These are phyloP conservation scores for Mucor piriformis DNA, from an alignment of 371 early-diverging fungal species.

Conservation along the genomic window DNA sequence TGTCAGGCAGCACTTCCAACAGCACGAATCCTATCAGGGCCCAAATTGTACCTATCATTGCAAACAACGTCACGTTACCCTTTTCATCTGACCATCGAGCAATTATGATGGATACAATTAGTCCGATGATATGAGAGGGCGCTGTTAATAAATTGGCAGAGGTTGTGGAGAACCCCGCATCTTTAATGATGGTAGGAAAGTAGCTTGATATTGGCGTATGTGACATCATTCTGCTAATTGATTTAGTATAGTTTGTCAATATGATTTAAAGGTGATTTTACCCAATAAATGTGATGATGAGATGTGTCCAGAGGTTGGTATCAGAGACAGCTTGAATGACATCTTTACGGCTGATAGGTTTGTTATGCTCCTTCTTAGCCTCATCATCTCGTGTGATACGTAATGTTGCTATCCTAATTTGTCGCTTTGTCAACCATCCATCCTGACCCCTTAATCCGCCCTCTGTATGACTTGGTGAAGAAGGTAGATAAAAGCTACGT, in stretches of 20 bases:
- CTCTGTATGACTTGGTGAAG: conserved; percentile 40
- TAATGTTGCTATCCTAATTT: conserved; percentile 52
- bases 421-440: conserved; percentile 44
- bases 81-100: conserved; percentile 45
- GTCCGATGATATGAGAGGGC: conserved; percentile 45
- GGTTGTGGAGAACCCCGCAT: conserved; percentile 52
- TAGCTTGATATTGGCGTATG: conserved; percentile 48
- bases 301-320: conserved; percentile 50
- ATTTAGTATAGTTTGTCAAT: conserved; percentile 27
- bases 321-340: conserved; percentile 34
- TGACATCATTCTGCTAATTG: conserved; percentile 42
- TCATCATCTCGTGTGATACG: conserved; percentile 57
- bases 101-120: conserved; percentile 45
- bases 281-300: conserved; percentile 45
- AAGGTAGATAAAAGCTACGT: conserved; percentile 56
- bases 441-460: conserved; percentile 38
- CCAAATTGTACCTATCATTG: conserved; percentile 41
- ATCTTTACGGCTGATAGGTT: conserved; percentile 28
- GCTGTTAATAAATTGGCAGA: conserved; percentile 57
- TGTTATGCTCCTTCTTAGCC: conserved; percentile 45
- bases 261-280: too few relatives aligned
- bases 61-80: conserved; percentile 51
- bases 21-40: conserved; percentile 41
- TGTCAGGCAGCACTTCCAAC: conserved; percentile 43
- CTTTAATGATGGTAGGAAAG: conserved; percentile 55